Evolutionary conservation across 345 rosid species (phyloP).

Genomic region (Sisymbrium irio): DNA sequence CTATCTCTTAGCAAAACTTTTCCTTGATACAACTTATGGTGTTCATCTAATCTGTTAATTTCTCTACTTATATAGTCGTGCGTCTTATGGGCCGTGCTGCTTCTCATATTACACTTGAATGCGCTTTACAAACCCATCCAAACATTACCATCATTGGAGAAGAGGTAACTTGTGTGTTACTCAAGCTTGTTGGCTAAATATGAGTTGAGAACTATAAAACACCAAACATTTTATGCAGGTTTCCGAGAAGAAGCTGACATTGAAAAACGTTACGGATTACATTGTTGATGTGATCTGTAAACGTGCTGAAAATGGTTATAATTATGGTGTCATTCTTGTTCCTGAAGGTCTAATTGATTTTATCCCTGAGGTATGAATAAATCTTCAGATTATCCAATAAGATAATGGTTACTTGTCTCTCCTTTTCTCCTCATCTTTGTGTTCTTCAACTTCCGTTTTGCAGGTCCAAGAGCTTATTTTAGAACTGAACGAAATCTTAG

Average conservation of each 20-base stretch:
- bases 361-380: constrained; percentile 74
- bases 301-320: constrained; percentile 67
- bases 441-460: neutral
- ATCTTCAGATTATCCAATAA: neutral
- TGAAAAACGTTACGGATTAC: constrained; percentile 86
- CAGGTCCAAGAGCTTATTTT: constrained; percentile 93
- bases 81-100: constrained; percentile 99
- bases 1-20: neutral
- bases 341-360: constrained; percentile 99
- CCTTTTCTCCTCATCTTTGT: neutral
- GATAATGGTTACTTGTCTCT: neutral
- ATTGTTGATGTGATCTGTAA: constrained; percentile 79
- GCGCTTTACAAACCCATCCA: constrained; percentile 97
- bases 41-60: constrained; percentile 8
- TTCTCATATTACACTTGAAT: constrained; percentile 94
- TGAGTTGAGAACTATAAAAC: constrained; percentile 3
- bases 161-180: constrained; percentile 50
- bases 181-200: constrained; percentile 2
- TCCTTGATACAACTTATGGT: neutral
- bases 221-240: constrained; percentile 46
- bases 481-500: constrained; percentile 88
- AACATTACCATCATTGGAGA: constrained; percentile 93
- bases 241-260: constrained; percentile 66
- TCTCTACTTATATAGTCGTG: constrained; percentile 69
- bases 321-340: constrained; percentile 89